Percentiles rank a stretch among this genome's conserved stretches.
These are phyloP conservation scores for Catharanthus roseus DNA, from an alignment of 257 asterid species.

Conservation along the genomic window DNA sequence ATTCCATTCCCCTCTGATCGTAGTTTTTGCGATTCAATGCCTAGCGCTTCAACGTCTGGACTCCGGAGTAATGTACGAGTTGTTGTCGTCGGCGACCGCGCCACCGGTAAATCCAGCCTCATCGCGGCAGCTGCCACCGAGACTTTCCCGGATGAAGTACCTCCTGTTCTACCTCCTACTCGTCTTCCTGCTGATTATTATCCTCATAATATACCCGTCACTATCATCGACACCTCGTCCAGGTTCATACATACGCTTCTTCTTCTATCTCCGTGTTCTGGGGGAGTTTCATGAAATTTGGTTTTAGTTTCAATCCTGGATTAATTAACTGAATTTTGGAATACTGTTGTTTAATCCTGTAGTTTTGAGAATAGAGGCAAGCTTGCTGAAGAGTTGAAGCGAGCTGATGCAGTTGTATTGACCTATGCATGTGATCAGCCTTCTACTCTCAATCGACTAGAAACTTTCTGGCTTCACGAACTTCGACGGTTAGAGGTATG, in stretches of 20 bases:
- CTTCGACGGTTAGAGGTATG: slow-evolving; percentile 87
- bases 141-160: slow-evolving; percentile 68
- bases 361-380: slow-evolving; percentile 90
- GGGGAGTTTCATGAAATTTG: not conserved
- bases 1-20: not conserved
- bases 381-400: slow-evolving; percentile 94
- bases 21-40: slow-evolving; percentile 32
- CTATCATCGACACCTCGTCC: slow-evolving; percentile 85
- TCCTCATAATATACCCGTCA: slow-evolving; percentile 75
- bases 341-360: slow-evolving; percentile 18
- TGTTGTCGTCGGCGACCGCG: slow-evolving; percentile 93
- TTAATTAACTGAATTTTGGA: slow-evolving; percentile 1
- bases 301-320: not conserved
- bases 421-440: slow-evolving; percentile 99
- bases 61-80: slow-evolving; percentile 67
- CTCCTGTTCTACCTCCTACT: slow-evolving; percentile 89
- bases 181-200: slow-evolving; percentile 93
- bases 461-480: slow-evolving; percentile 90
- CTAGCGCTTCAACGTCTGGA: slow-evolving; percentile 44
- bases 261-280: no score
- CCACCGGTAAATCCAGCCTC: slow-evolving; percentile 93
- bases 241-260: slow-evolving; percentile 34
- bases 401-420: slow-evolving; percentile 89
- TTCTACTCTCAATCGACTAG: slow-evolving; percentile 71
- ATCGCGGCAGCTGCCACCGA: slow-evolving; percentile 87